Evolutionary conservation across 768 basidiomycete genomes (phyloP).

Genomic region (Lenzites betulinus): DNA sequence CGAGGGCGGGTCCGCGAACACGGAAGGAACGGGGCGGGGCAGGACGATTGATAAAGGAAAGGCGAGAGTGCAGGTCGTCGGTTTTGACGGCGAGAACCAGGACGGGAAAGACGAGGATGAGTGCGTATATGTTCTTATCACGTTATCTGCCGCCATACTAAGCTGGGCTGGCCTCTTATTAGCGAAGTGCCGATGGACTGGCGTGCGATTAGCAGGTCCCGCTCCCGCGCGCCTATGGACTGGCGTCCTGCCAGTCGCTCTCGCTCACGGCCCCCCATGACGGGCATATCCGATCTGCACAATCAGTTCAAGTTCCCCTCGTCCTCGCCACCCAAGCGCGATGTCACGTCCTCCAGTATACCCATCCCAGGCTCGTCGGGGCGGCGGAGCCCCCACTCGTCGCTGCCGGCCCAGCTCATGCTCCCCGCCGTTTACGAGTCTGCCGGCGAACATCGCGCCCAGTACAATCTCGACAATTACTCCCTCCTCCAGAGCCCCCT

Average conservation of each 20-base stretch:
- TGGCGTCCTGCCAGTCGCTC: slow-evolving; percentile 83
- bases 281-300: slow-evolving; percentile 33
- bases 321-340: slow-evolving; percentile 28
- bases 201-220: slow-evolving; percentile 87
- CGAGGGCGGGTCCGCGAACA: slow-evolving; percentile 17
- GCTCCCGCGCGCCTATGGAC: slow-evolving; percentile 90
- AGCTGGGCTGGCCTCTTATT: slow-evolving; percentile 19
- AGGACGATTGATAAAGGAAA: slow-evolving; percentile 82
- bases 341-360: slow-evolving; percentile 27
- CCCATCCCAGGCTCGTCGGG: slow-evolving; percentile 30
- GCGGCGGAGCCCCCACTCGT: slow-evolving; percentile 31
- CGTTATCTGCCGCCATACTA: slow-evolving; percentile 24
- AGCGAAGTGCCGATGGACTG: slow-evolving; percentile 79
- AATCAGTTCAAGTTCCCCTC: slow-evolving; percentile 34
- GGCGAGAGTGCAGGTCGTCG: slow-evolving; percentile 72
- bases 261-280: slow-evolving; percentile 71
- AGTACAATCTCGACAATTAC: slow-evolving; percentile 25
- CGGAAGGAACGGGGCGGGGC: slow-evolving; percentile 56
- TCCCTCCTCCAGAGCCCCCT: slow-evolving; percentile 31
- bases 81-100: slow-evolving; percentile 77
- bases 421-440: slow-evolving; percentile 31
- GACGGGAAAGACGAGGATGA: slow-evolving; percentile 73
- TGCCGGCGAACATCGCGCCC: slow-evolving; percentile 21
- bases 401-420: slow-evolving; percentile 23
- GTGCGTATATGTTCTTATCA: slow-evolving; percentile 49